Conservation (phyloP, 164 flowering plant species). For the Chloranthus sessilifolius region DNA sequence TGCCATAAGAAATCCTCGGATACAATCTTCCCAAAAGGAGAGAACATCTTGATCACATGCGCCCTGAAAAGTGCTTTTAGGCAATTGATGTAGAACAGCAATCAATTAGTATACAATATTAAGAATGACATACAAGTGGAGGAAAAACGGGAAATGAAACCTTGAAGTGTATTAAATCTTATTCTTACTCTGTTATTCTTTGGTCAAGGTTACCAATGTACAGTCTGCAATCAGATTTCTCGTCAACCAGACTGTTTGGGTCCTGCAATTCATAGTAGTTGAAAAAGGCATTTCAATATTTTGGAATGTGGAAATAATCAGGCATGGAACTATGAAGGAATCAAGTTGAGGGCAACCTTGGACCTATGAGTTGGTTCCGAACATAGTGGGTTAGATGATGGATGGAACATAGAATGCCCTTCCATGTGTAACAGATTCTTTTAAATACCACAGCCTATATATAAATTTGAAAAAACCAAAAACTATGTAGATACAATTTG, state of each 20-base stretch:
- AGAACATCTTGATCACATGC: slow-evolving; percentile 73
- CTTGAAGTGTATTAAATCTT: background rate
- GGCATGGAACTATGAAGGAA: too few relatives aligned
- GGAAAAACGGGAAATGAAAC: background rate
- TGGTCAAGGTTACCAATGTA: slow-evolving; percentile 81
- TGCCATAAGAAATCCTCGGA: slow-evolving; percentile 85
- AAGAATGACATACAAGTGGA: background rate
- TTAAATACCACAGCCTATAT: too few relatives aligned
- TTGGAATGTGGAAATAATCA: too few relatives aligned
- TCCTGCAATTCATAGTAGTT: slow-evolving; percentile 38
- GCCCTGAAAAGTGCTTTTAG: slow-evolving; percentile 34
- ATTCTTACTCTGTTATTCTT: slow-evolving; percentile 73
- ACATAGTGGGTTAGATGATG: too few relatives aligned
- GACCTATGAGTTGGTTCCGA: too few relatives aligned
- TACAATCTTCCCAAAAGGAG: slow-evolving; percentile 81
- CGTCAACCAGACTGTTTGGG: slow-evolving; percentile 30
- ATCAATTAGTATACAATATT: background rate
- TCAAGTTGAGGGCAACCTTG: too few relatives aligned
- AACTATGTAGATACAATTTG: too few relatives aligned
- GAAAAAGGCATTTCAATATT: too few relatives aligned
- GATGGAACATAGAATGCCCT: too few relatives aligned
- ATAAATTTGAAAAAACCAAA: too few relatives aligned
- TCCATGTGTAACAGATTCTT: too few relatives aligned
- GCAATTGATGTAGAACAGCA: too few relatives aligned
- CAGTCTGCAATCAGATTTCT: slow-evolving; percentile 57